Conservation (phyloP, 371 early-diverging fungal genomes). For the Apophysomyces trapeziformis region DNA sequence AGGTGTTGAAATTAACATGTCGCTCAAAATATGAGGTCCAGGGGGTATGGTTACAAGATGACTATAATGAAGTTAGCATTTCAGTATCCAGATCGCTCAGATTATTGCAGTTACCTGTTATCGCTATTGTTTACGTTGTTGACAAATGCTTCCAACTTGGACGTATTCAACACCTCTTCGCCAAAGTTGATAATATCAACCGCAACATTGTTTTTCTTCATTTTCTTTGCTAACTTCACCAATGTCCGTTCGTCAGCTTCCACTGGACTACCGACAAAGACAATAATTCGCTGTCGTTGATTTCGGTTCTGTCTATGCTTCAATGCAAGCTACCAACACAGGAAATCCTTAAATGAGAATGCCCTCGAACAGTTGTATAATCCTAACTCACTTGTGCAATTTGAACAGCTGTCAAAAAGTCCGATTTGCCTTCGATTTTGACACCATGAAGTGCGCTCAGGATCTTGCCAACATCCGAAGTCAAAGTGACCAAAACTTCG, state of each 20-base stretch:
- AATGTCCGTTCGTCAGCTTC: constrained; percentile 83
- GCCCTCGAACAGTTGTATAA: not conserved
- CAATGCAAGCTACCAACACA: constrained; percentile 75
- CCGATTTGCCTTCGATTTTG: constrained; percentile 71
- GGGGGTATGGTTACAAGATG: constrained; percentile 95
- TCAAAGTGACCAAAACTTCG: constrained; percentile 93
- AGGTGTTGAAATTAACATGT: constrained; percentile 85
- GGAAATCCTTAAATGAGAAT: constrained; percentile 12
- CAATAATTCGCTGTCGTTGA: constrained; percentile 92
- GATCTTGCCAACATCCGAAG: constrained; percentile 90
- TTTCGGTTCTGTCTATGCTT: constrained; percentile 98
- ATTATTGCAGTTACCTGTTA: constrained; percentile 67
- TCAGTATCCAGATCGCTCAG: not conserved
- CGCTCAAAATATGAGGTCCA: constrained; percentile 93
- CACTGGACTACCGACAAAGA: constrained; percentile 93
- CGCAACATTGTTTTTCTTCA: constrained; percentile 97
- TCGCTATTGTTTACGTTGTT: constrained; percentile 87
- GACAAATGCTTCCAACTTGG: constrained; percentile 91
- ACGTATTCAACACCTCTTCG: constrained; percentile 88
- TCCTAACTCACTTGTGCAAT: constrained; percentile 85
- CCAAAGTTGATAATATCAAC: constrained; percentile 98
- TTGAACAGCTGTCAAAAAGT: constrained; percentile 89
- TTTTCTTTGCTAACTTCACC: constrained; percentile 90
- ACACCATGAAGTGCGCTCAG: constrained; percentile 86
- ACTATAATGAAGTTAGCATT: constrained; percentile 37